phyloP scores from a whole-genome alignment of 1,284 basidiomycete species.

The Mycosarcoma maydis region DNA sequence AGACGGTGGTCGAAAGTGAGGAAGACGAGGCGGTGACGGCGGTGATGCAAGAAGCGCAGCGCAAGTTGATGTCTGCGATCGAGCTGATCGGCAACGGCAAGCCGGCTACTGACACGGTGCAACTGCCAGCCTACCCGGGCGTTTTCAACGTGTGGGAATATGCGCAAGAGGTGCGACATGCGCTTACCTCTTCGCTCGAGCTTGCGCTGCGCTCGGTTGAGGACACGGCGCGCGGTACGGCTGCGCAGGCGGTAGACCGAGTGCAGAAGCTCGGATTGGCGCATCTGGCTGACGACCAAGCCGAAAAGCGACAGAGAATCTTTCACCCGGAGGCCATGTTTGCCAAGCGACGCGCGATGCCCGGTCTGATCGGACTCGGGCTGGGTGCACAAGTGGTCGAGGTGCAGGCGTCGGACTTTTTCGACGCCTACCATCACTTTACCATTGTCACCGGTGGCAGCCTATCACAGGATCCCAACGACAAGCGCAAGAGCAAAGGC shows the following conservation, averaged over 20 bases:
- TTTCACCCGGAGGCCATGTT: constrained; percentile 99
- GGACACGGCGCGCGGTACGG: constrained; percentile 80
- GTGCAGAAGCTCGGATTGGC: constrained; percentile 76
- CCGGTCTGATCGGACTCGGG: constrained; percentile 56
- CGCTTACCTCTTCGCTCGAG: constrained; percentile 84
- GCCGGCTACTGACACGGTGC: constrained; percentile 66
- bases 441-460: constrained; percentile 51
- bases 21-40: constrained; percentile 78
- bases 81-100: constrained; percentile 81
- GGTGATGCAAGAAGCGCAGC: constrained; percentile 72
- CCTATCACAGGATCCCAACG: constrained; percentile 56
- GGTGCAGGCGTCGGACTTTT: constrained; percentile 76
- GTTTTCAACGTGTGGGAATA: constrained; percentile 88
- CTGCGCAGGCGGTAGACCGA: constrained; percentile 78
- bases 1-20: constrained; percentile 79
- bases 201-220: constrained; percentile 82
- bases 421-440: constrained; percentile 79
- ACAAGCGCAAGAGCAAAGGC: constrained; percentile 59
- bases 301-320: constrained; percentile 70
- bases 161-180: constrained; percentile 81
- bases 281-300: constrained; percentile 74
- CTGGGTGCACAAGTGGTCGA: constrained; percentile 59
- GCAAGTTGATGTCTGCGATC: constrained; percentile 75
- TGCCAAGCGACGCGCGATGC: constrained; percentile 70
- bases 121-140: constrained; percentile 82